A percentile compares a stretch with the other conserved stretches of the same genome.
phyloP scores from a whole-genome alignment of 2,329 filamentous ascomycete species.

The Allantophomopsis cytisporea region DNA sequence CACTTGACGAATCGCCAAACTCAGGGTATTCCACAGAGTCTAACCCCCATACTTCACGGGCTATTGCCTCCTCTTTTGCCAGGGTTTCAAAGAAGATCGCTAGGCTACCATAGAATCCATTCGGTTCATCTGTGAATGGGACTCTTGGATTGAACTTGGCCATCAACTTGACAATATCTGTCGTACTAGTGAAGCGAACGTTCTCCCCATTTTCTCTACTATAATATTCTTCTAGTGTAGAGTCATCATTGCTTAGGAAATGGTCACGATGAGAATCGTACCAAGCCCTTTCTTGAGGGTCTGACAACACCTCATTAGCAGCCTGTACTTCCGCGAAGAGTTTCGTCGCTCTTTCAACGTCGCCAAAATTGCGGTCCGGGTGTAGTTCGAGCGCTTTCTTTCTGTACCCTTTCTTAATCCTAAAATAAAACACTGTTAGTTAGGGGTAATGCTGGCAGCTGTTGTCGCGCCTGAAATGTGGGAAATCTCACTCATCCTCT shows the following conservation, averaged over 20 bases:
- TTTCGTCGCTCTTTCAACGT: constrained; percentile 70
- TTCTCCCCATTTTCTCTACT: constrained; percentile 35
- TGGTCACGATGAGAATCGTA: constrained; percentile 89
- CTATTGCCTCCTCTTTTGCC: constrained; percentile 65
- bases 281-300: constrained; percentile 92
- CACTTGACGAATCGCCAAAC: constrained; percentile 67
- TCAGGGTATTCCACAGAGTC: constrained; percentile 58
- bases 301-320: constrained; percentile 91
- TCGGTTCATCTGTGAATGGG: constrained; percentile 66
- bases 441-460: constrained; percentile 2
- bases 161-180: constrained; percentile 68
- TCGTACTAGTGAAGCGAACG: constrained; percentile 62
- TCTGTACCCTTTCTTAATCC: constrained; percentile 88
- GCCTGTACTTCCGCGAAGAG: constrained; percentile 86
- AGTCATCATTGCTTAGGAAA: constrained; percentile 48
- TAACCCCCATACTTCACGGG: constrained; percentile 53
- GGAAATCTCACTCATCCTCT: constrained; percentile 60
- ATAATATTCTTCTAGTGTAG: constrained; percentile 31
- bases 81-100: constrained; percentile 68
- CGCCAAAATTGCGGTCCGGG: constrained; percentile 83
- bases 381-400: constrained; percentile 85
- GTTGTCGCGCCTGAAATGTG: neutral
- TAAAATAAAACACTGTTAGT: constrained; percentile 19
- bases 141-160: constrained; percentile 67
- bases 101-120: constrained; percentile 75